Percentiles rank a stretch among this genome's conserved stretches.
Evolutionary conservation across 345 rosid species (phyloP).

Genomic region (Citrus maxima): DNA sequence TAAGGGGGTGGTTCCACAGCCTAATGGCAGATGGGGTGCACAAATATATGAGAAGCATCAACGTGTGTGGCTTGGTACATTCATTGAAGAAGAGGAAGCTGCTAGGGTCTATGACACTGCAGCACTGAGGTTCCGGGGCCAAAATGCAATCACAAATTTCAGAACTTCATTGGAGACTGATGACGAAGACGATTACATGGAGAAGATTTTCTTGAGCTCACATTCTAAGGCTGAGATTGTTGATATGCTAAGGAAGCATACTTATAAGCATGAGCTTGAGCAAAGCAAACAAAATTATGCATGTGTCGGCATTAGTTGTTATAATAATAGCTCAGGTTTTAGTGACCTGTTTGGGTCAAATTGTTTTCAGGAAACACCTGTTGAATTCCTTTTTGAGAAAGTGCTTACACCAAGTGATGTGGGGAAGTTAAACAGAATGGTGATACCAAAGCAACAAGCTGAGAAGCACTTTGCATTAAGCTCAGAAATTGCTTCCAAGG

Average conservation of each 20-base stretch:
- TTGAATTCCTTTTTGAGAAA: slow-evolving; percentile 45
- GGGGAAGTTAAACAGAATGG: slow-evolving; percentile 57
- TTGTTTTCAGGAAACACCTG: slow-evolving; percentile 4
- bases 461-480: slow-evolving; percentile 48
- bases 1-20: slow-evolving; percentile 59
- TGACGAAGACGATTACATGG: slow-evolving; percentile 21
- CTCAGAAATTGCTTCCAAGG: slow-evolving; percentile 24
- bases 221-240: slow-evolving; percentile 62
- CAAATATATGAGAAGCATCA: slow-evolving; percentile 63
- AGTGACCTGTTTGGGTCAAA: neutral
- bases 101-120: slow-evolving; percentile 53
- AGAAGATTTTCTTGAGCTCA: slow-evolving; percentile 35
- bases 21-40: slow-evolving; percentile 61
- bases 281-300: slow-evolving; percentile 34
- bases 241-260: slow-evolving; percentile 59
- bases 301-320: neutral
- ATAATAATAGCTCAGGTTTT: neutral
- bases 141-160: slow-evolving; percentile 51
- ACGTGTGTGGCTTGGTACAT: slow-evolving; percentile 61
- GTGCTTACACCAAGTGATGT: slow-evolving; percentile 59
- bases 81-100: slow-evolving; percentile 52
- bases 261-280: slow-evolving; percentile 49
- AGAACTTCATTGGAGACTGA: slow-evolving; percentile 12
- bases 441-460: slow-evolving; percentile 57
- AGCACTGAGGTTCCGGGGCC: slow-evolving; percentile 53